Conservation (phyloP, 208 protist genomes). For the Trypanosoma platydactyli region DNA sequence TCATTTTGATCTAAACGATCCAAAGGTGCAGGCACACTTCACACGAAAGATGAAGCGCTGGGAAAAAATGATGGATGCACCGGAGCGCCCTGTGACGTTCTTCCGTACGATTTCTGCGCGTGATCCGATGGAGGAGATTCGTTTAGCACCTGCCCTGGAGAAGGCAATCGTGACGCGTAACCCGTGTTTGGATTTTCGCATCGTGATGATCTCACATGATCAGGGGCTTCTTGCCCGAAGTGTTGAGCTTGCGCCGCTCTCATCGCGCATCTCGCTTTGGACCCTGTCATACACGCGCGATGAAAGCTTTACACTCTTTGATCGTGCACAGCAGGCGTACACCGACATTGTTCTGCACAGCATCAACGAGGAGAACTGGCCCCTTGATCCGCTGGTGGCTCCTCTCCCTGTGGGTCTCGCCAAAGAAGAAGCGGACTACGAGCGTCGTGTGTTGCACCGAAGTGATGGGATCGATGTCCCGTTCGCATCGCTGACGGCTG, state of each 20-base stretch:
- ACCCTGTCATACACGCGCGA: conserved; percentile 42
- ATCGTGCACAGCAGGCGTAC: conserved; percentile 48
- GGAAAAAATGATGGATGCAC: conserved; percentile 37
- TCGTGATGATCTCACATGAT: conserved; percentile 74
- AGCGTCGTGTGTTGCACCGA: conserved; percentile 12
- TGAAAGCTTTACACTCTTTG: conserved; percentile 46
- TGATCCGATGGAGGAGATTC: conserved; percentile 56
- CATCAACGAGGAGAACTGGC: conserved; percentile 50
- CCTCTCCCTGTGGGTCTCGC: conserved; percentile 25
- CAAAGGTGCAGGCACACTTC: conserved; percentile 52
- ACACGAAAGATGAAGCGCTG: conserved; percentile 55
- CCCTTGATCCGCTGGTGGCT: conserved; percentile 5
- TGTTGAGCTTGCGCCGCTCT: conserved; percentile 54
- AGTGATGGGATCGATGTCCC: conserved; percentile 22
- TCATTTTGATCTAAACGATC: conserved; percentile 76
- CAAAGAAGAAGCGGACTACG: conserved; percentile 27
- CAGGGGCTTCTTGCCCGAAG: conserved; percentile 42
- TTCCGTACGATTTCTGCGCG: conserved; percentile 72
- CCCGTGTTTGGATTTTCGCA: conserved; percentile 45
- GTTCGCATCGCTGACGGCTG: conserved; percentile 37
- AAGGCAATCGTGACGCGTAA: conserved; percentile 40
- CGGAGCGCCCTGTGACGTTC: conserved; percentile 51
- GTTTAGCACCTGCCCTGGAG: conserved; percentile 37
- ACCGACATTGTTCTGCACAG: conserved; percentile 45
- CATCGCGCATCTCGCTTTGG: conserved; percentile 52